Evolutionary conservation across 2,329 filamentous ascomycete species (phyloP).

Genomic region (Thyridium curvatum): DNA sequence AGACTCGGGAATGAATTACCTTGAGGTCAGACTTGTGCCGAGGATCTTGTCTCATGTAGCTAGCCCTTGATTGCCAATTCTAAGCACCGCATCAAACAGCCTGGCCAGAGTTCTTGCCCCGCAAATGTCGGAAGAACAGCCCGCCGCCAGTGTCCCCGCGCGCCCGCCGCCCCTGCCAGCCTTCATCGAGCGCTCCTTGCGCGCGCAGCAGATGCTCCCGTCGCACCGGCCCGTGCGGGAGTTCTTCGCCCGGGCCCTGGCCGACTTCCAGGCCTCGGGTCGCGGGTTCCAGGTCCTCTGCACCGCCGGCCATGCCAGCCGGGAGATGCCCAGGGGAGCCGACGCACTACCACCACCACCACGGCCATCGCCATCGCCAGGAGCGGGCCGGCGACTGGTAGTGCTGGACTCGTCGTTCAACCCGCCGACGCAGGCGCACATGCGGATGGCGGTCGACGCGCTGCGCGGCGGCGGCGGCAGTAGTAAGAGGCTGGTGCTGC

Average conservation of each 20-base stretch:
- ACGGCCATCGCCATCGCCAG: constrained; percentile 6
- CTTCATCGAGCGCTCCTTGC: constrained; percentile 4
- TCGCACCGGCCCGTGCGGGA: constrained; percentile 21
- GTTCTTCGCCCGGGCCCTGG: constrained; percentile 37
- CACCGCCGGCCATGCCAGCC: constrained; percentile 22
- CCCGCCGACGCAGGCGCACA: constrained; percentile 57
- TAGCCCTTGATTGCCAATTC: no score
- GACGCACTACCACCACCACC: constrained; percentile 2
- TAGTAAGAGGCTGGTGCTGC: constrained; percentile 38
- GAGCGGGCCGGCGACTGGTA: constrained; percentile 38
- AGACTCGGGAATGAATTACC: no score
- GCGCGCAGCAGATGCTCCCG: constrained; percentile 4
- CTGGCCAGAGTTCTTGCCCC: background rate
- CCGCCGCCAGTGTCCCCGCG: no score
- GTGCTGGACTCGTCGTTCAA: constrained; percentile 65
- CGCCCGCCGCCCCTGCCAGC: no score
- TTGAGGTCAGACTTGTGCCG: no score
- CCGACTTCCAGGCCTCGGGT: constrained; percentile 34
- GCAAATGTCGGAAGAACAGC: no score
- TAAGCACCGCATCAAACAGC: background rate
- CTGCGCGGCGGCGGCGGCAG: constrained; percentile 14
- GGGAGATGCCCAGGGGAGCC: background rate
- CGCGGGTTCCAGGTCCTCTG: constrained; percentile 39
- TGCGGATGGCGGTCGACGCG: constrained; percentile 48
- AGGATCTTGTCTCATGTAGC: no score